phyloP scores from a whole-genome alignment of 2,329 filamentous ascomycete genomes.

The Nemania sp. region DNA sequence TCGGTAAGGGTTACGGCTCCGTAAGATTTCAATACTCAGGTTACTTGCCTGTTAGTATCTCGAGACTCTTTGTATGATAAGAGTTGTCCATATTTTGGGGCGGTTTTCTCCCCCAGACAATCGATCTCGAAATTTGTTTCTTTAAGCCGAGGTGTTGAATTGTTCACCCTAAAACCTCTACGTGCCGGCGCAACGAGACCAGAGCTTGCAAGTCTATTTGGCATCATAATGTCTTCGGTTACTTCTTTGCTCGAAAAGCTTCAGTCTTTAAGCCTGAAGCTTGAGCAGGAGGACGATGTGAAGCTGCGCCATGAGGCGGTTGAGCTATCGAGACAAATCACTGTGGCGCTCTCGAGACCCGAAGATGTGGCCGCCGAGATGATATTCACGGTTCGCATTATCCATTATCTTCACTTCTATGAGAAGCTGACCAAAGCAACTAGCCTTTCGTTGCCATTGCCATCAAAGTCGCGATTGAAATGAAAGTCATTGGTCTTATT shows the following conservation, averaged over 20 bases:
- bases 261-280: neutral
- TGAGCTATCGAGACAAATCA: slow-evolving; percentile 19
- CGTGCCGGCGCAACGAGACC: neutral
- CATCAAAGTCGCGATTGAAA: slow-evolving; percentile 31
- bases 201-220: neutral
- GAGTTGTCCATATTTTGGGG: too few relatives aligned
- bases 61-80: too few relatives aligned
- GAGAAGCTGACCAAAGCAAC: neutral
- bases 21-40: too few relatives aligned
- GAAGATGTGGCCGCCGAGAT: slow-evolving; percentile 27
- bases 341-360: slow-evolving; percentile 21
- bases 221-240: slow-evolving; percentile 4
- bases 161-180: neutral
- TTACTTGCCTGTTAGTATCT: too few relatives aligned
- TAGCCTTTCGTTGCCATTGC: slow-evolving; percentile 34
- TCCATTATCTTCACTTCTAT: neutral
- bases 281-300: slow-evolving; percentile 4
- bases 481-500: slow-evolving; percentile 34
- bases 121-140: neutral
- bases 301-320: slow-evolving; percentile 22
- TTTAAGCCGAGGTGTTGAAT: neutral
- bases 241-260: slow-evolving; percentile 4
- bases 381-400: slow-evolving; percentile 22
- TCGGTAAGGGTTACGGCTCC: too few relatives aligned
- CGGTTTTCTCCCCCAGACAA: too few relatives aligned